Base-by-base conservation (phyloP, 495 filamentous ascomycete species). In the Aspergillus mulundensis region DNA sequence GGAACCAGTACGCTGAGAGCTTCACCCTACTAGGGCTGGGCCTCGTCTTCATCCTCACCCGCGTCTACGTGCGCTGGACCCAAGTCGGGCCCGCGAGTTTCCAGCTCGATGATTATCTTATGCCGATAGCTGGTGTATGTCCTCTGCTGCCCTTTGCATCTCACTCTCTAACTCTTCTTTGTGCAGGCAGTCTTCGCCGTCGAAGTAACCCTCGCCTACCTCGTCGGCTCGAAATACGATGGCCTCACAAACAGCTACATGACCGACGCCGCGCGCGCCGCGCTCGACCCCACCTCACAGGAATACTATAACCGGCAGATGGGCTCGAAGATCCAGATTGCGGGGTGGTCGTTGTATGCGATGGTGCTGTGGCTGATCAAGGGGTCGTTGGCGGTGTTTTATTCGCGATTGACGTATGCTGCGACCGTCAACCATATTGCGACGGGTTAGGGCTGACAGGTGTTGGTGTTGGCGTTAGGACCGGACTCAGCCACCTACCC, bases 311-410 rank as follows among this genome's bases (percentile, higher is more conserved):
- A 74, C 16, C 69, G 80, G 12, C 73, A 80, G 7, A 70, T 66
- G 28, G 82, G 82, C 0, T 82, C 78, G 15, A 84, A 84, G 57
- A 74, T 74, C 5, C 80, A 87, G 49, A 71, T 86, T 3, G 67
- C 76, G 1, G 81, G 81, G 2, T 84, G 83, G 82, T 79, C 77
- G 10, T 57, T 79, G 1, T 86, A 85, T 50, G 79, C 76, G 0
- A 67, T 77, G 19, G 55, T 84, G 15, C 61, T 87, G 7, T 87
- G 82, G 81, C 57, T 72, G 19, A 44, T 87, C 50, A 87, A 87
- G 59, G 64, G 77, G 1, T 78, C 80, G 59, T 76, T 85, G 73
- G 75, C 77, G 30, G 66, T 79, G 19, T 85, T 85, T 57, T 87
- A 83, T 57, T 73, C 78, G 16, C 71, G 83, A 55, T 71, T 87